Base-by-base conservation (phyloP, 2,329 filamentous ascomycete species). In the Ciborinia camelliae region DNA sequence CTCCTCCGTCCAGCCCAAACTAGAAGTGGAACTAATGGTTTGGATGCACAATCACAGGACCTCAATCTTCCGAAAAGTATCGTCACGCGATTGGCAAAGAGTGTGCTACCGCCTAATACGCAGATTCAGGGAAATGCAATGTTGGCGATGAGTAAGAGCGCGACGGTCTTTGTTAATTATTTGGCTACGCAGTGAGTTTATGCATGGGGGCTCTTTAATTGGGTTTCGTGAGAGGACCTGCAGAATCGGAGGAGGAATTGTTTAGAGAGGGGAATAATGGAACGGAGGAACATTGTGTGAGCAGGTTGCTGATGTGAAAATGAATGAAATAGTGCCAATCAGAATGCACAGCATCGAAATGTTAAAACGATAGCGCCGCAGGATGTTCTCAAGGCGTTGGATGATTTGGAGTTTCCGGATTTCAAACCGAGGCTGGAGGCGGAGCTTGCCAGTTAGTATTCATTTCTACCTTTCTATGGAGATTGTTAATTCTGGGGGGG, bases 101-200 rank as follows among this genome's bases (percentile, higher is more conserved):
- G 90, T 48, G 90, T 91, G 7, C 80, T 95, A 6, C 90, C 91
- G 0, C 82, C 90, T 7, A 92, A 92, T 74, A 93, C 90, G 6
- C 89, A 92, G 77, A 90, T 94, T 57, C 90, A 94, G 75, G 90
- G 88, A 73, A 92, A 92, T 78, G 91, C 91, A 50, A 84, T 93
- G 63, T 78, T 91, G 60, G 91, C 90, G 12, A 83, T 95, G 79
- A 89, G 86, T 70, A 93, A 93, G 78, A 90, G 89, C 76, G 89
- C 91, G 9, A 93, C 90, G 1, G 87, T 95, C 0, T 95, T 95
- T 73, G 89, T 95, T 71, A 94, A 86, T 77, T 91, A 93, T 75
- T 80, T 95, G 39, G 88, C 90, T 52, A 84, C 86, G 67, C 84
- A 87, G 90, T 94, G 82, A 63, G 88, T n/a, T n/a, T n/a, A n/a